Percentiles rank a stretch among this genome's conserved stretches.
Evolutionary conservation across 2,329 filamentous ascomycete species (phyloP).

Genomic region (Trichoderma sp.): DNA sequence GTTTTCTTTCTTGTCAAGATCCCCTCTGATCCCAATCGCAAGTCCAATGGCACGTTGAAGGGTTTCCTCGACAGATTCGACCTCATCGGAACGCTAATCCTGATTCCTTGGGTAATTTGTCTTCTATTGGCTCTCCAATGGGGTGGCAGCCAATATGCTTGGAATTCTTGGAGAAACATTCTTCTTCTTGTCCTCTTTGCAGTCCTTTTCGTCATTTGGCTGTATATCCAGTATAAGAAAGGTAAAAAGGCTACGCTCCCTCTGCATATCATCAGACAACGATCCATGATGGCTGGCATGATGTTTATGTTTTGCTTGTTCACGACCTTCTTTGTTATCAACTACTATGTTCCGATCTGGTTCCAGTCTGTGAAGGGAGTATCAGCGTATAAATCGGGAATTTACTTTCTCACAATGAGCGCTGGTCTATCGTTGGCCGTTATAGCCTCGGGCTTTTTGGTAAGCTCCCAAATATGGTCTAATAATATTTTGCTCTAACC

Average conservation of each 20-base stretch:
- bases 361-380: slow-evolving; percentile 47
- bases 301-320: slow-evolving; percentile 43
- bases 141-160: slow-evolving; percentile 43
- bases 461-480: background rate
- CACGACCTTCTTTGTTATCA: slow-evolving; percentile 33
- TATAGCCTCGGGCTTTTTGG: background rate
- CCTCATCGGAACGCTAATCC: background rate
- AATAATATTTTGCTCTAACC: background rate
- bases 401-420: slow-evolving; percentile 32
- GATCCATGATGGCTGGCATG: slow-evolving; percentile 40
- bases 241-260: slow-evolving; percentile 36
- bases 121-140: slow-evolving; percentile 53
- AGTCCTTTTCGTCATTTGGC: background rate
- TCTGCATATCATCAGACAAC: slow-evolving; percentile 43
- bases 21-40: background rate
- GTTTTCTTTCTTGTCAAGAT: background rate
- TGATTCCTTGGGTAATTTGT: slow-evolving; percentile 44
- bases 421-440: slow-evolving; percentile 33
- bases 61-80: background rate
- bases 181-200: slow-evolving; percentile 13
- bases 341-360: slow-evolving; percentile 45
- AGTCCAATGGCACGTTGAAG: background rate
- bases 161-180: slow-evolving; percentile 30
- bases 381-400: slow-evolving; percentile 38
- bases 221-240: slow-evolving; percentile 39